These are phyloP conservation scores for Meredithiella fracta DNA, from an alignment of 2,329 filamentous ascomycete species.

Conservation along the genomic window DNA sequence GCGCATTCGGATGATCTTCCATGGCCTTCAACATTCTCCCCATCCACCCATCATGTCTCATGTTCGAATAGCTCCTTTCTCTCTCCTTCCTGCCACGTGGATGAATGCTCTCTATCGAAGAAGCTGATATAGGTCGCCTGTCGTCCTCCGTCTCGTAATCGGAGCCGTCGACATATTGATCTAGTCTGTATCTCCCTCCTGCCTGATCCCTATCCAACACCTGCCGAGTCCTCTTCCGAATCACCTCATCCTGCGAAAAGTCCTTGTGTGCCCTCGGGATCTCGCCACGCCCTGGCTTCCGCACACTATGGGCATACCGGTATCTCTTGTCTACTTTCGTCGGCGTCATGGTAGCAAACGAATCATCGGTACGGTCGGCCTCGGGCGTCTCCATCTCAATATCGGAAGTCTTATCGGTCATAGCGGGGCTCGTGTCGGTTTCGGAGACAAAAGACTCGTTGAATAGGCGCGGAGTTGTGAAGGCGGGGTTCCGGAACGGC, in stretches of 20 bases:
- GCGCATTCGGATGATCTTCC: constrained; percentile 41
- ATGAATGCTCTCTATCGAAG: constrained; percentile 13
- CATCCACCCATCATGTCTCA: constrained; percentile 22
- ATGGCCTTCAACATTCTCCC: constrained; percentile 32
- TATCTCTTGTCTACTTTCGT: constrained; percentile 30
- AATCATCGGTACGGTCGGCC: constrained; percentile 11
- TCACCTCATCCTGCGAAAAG: constrained; percentile 26
- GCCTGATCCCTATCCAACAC: constrained; percentile 36
- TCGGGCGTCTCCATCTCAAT: constrained; percentile 22
- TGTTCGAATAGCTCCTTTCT: constrained; percentile 4
- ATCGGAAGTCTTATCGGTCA: constrained; percentile 38
- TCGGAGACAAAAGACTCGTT: constrained; percentile 39
- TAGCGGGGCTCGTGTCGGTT: constrained; percentile 43
- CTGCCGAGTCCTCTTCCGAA: constrained; percentile 38
- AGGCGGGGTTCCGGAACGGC: constrained; percentile 46
- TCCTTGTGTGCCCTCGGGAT: constrained; percentile 34
- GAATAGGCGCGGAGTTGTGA: constrained; percentile 43
- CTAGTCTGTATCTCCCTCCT: constrained; percentile 28
- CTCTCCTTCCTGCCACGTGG: constrained; percentile 16
- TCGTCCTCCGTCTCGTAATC: constrained; percentile 35
- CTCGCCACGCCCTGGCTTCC: constrained; percentile 46
- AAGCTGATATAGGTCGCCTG: constrained; percentile 8
- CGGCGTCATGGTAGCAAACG: constrained; percentile 27
- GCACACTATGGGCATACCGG: constrained; percentile 27
- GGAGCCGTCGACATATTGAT: constrained; percentile 24